Base-by-base conservation (phyloP, 495 filamentous ascomycete species). In the Hypomontagnella submonticulosa region DNA sequence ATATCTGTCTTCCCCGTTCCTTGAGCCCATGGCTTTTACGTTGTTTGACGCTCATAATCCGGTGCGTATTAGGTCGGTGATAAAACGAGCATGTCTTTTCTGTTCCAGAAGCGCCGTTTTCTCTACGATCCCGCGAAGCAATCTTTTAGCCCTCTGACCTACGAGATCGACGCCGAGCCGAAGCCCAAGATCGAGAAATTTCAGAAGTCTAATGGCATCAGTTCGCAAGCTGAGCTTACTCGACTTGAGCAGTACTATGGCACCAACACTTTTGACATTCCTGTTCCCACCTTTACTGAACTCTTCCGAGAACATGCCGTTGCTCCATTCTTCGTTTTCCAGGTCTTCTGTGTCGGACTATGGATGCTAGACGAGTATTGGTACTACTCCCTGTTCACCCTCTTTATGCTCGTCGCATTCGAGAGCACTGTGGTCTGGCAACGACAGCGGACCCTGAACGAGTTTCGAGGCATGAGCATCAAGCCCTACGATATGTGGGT, bases 311-410 rank as follows among this genome's bases (percentile, higher is more conserved):
- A 99, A 76, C 95, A 99, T 79, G 94, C 95, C 18, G 95, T 99
- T 32, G 95, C 95, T 30, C 95, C 95, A 10, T 99, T 99, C 84
- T 99, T 99, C 76, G 92, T 99, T 50, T 99, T 99, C 79, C 95
- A 99, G 80, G 82, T 99, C 38, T 99, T 99, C 81, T 98, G 96
- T 66, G 95, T 99, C 57, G 95, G 96, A 23, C 80, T 99, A 61
- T 99, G 95, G 95, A 92, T 97, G 89, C 76, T 99, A 76, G 95
- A 99, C 76, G 95, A 99, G 79, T 98, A 97, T 79, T 99, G 95
- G 95, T 99, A 99, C 80, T 99, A 98, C 76, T 99, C 95, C 61
- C 84, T 99, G 10, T 99, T 99, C 73, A 98, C 95, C 1, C 87
- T 98, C 16, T 94, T 97, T 80, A 98, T 98, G 95, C 87, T 99